Conservation (phyloP, 306 rosid genomes). For the Begonia peltatifolia region DNA sequence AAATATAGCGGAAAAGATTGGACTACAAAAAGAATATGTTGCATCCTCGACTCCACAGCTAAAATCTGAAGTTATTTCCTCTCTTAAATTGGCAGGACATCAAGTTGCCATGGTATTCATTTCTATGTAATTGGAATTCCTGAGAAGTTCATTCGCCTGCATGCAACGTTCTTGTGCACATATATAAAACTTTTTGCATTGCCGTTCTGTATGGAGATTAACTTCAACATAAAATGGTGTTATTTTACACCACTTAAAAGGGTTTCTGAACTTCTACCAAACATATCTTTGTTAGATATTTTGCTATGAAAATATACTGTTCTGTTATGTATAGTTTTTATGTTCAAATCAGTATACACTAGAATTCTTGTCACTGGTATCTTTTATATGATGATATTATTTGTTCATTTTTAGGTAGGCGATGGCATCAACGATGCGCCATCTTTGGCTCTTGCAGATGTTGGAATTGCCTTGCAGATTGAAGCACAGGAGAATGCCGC, state of each 20-base stretch:
- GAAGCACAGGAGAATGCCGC: constrained; percentile 93
- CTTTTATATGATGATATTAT: constrained; percentile 1
- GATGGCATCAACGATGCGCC: constrained; percentile 99
- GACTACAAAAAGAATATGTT: constrained; percentile 48
- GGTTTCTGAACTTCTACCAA: too few relatives aligned
- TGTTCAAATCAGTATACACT: too few relatives aligned
- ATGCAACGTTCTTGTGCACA: not conserved
- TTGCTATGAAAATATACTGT: too few relatives aligned
- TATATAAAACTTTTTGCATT: too few relatives aligned
- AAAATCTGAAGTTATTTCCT: constrained; percentile 60
- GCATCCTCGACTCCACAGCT: constrained; percentile 75
- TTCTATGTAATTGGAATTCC: constrained; percentile 4
- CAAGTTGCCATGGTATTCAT: constrained; percentile 80
- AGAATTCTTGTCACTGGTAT: constrained; percentile 6
- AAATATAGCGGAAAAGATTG: constrained; percentile 69
- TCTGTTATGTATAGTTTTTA: too few relatives aligned
- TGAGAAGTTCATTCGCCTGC: constrained; percentile 6
- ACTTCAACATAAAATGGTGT: too few relatives aligned
- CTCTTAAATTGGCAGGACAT: constrained; percentile 75
- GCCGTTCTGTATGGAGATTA: too few relatives aligned
- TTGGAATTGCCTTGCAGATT: constrained; percentile 83
- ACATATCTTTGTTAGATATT: too few relatives aligned
- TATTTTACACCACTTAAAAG: too few relatives aligned
- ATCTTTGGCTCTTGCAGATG: constrained; percentile 87
- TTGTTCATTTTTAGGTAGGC: constrained; percentile 54